Evolutionary conservation across 1,139 yeast species (phyloP), one percentile per base, ranked within the genome.

Genomic region (Geotrichum histeridarum): DNA sequence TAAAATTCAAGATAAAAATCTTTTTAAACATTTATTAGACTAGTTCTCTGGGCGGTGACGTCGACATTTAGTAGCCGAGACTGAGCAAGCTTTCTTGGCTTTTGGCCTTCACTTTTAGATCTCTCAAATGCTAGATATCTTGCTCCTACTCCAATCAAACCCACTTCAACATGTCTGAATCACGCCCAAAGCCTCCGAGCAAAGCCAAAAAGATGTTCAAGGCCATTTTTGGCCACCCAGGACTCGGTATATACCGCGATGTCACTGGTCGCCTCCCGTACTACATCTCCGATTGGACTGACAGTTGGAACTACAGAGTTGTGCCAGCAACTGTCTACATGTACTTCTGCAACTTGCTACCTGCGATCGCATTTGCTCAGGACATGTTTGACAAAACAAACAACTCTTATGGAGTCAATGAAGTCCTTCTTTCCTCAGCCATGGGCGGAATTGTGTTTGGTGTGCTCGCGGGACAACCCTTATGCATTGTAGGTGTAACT

Each of bases 401-500:
- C 56, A 83, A 86, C 62, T 78, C 91, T 30, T 93, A 87, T 65
- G 99, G 99, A 1, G 86, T 93, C 1, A 93, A 93, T 66, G 99
- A 93, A 66, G 86, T 91, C 2, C 73, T 93, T 36, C 67, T 93
- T 66, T 78, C 95, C 22, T 82, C 91, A 36, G 96, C 96, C 0
- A 70, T 93, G 64, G 98, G 89, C 0, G 98, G 98, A 0, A 79
- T 91, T 5, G 83, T 86, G 2, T 93, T 93, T 74, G 97, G 98
- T 0, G 64, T 86, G 6, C 74, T 91, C 55, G 77, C 86, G 0
- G 98, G 98, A 0, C 96, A 91, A 63, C 98, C 99, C 0, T 71
- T 93, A 38, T 88, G 96, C 64, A 87, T 93, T 36, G 98, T 93
- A n/a, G 99, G 99, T 2, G 98, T 93, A 4, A 93, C 99, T 0